Evolutionary conservation across 2,329 filamentous ascomycete genomes (phyloP), one percentile per base, ranked within the genome.

Genomic region (Epichloe uncinata): DNA sequence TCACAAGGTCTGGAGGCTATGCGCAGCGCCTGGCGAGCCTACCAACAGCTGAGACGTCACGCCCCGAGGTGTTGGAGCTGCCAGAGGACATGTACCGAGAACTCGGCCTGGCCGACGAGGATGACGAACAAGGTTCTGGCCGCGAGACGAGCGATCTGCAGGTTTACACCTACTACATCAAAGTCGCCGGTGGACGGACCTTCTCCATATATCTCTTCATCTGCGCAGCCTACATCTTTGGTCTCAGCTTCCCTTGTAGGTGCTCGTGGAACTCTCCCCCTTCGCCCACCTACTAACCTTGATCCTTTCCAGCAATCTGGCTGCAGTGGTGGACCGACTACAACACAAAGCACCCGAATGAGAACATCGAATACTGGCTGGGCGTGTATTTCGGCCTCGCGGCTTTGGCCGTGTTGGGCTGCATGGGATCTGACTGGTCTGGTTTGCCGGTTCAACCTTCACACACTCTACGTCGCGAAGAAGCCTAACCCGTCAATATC

Each of bases 321-420:
- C 30, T 60, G 11, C 54, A 60, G 45, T 56, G 56, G 55, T 59
- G 59, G 58, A 56, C 57, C 16, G 56, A 60, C 22, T 46, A 51
- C 5, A 56, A 58, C 9, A 54, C 43, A 0, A 18, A 43, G 4
- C 47, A 55, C 11, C 52, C 57, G 16, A 53, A 60, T 36, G 43
- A 55, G 5, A 38, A 46, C 8, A 43, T 59, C 42, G 52, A 54
- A 33, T 53, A 56, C 48, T 61, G 56, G 53, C 45, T 58, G 13
- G 52, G 59, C 6, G 40, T 57, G 0, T 60, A 58, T 15, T 55
- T 43, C 3, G 49, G 45, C 7, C 52, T 59, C 3, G 54, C 54
- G 5, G 45, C 22, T 4, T 16, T 57, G 2, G 54, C 53, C 4
- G 49, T 58, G 38, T 16, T 56, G 2, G 53, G 54, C 6, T 56